Base-by-base conservation (phyloP, 805 yeast species). In the Ogataea ganodermae region DNA sequence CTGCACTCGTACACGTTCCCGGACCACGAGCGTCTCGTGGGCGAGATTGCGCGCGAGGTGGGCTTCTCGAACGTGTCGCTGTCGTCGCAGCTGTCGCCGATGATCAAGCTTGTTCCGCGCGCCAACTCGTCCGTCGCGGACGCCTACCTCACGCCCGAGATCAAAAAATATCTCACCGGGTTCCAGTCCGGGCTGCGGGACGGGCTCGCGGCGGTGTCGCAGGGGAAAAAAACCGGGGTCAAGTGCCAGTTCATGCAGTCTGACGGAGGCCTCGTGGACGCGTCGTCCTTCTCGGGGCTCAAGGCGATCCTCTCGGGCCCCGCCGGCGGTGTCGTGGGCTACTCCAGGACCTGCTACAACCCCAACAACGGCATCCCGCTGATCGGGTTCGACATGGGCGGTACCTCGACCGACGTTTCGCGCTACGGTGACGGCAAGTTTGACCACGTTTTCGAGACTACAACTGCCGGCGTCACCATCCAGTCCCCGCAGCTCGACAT, bases 261-360 rank as follows among this genome's bases (percentile, higher is more conserved):
- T 10, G 96, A 92, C 65, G 98, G 98, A 48, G 98, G 98, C 2
- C 75, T 92, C 49, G 90, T 91, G 18, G 89, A 89, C 46, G 90
- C 94, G 59, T 73, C 80, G 18, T 76, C 80, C 41, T 92, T 92
- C 63, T 84, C 96, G 0, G 98, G 98, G 1, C 71, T 92, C 30
- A 78, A 82, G 56, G 96, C 98, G 3, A 86, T 92, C 41, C 68
- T 92, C 28, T 89, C 97, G 1, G 98, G 98, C 2, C 98, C 98
- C 2, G 98, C 98, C 8, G 98, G 98, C 31, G 98, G 98, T 42
- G 96, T 92, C 49, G 97, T 92, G 27, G 98, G 98, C 0, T 88
- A 82, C 58, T 88, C 96, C 0, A 76, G 80, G 44, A 91, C 98
- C 0, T 87, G 96, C 51, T 89, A 75, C 62, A 74, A 80, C 50